Evolutionary conservation across 257 asterid genomes (phyloP), one percentile per base, ranked within the genome.

Genomic region (Orobanche coerulescens): DNA sequence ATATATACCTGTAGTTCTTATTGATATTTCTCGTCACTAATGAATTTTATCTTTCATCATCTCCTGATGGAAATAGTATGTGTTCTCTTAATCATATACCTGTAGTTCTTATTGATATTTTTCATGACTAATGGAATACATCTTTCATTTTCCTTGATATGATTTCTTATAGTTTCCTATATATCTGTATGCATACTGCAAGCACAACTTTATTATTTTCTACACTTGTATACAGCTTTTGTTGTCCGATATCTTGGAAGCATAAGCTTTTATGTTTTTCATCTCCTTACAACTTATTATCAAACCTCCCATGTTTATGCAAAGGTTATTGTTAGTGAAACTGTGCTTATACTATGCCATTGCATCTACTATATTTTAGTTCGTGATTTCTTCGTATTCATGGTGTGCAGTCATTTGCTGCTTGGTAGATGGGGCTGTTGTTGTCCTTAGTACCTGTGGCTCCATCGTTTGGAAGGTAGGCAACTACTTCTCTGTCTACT

Each of bases 391-490:
- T 42, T 54, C 20, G 20, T 57, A 2, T 33, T 49, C n/a, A 4
- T 71, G 51, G 39, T 31, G 47, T 80, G 80, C 90, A 88, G 96
- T 85, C 64, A 77, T 83, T 64, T 90, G 95, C 75, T 87, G 97
- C 94, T 73, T 78, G 82, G 97, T 90, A 33, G 82, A 90, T 80
- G 95, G 97, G 20, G 65, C 73, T 73, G 91, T 85, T 26, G 72
- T 65, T 66, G 79, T 64, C 49, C 67, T 87, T 68, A 79, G 73
- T 70, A 44, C 77, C n/a, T 75, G 50, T 49, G 96, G 97, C 58
- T 75, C 87, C 72, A 70, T 81, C 43, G 39, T 80, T 44, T 90
- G 97, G 97, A 87, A 78, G 94, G 97, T 85, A 73, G n/a, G 77
- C 31, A 64, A 65, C 47, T 56, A 58, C 30, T 63, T 37, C 28